Evolutionary conservation across 169 alveolate species (phyloP), one percentile per base, ranked within the genome.

Genomic region (Plasmodium cynomolgi): DNA sequence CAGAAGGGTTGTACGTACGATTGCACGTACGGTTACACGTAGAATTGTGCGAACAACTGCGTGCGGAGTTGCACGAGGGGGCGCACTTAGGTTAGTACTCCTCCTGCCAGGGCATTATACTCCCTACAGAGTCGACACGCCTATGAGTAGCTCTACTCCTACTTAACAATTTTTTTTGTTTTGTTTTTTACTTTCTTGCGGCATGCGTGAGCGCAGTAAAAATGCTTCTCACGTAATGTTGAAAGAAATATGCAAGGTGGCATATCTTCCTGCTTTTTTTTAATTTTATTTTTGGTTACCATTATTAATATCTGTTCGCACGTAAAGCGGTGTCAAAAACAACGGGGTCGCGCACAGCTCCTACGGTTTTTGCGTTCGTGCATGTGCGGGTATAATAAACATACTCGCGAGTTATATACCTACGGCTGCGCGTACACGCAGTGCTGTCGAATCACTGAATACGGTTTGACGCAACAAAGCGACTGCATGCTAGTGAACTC

Each of bases 191-290:
- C 77, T 68, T 68, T 23, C 37, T 68, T 23, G 77, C 20, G 77
- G n/a, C 77, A 68, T 0, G 39, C 8, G 31, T 26, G n/a, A n/a
- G 37, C 77, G 77, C 77, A 29, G 39, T 68, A 68, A 23, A 68
- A 29, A 26, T 23, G 37, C 77, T 23, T 68, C 37, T 68, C n/a
- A 68, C n/a, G 77, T 68, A 68, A 68, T 20, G n/a, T 68, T 68
- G 41, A 68, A 29, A 68, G 77, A 68, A 23, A 23, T 68, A 68
- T 20, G 31, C 77, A 6, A 23, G 1, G 39, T 23, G 4, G 13
- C 77, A 68, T 44, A 44, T 68, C 77, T 68, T 68, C 77, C 41
- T 68, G n/a, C 39, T 68, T 68, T 26, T 68, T 68, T 68, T 68
- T 17, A 50, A 50, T 68, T 68, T 23, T 68, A 68, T 26, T 68